phyloP scores from a whole-genome alignment of 345 rosid genomes.

The Anastatica hierochuntica region DNA sequence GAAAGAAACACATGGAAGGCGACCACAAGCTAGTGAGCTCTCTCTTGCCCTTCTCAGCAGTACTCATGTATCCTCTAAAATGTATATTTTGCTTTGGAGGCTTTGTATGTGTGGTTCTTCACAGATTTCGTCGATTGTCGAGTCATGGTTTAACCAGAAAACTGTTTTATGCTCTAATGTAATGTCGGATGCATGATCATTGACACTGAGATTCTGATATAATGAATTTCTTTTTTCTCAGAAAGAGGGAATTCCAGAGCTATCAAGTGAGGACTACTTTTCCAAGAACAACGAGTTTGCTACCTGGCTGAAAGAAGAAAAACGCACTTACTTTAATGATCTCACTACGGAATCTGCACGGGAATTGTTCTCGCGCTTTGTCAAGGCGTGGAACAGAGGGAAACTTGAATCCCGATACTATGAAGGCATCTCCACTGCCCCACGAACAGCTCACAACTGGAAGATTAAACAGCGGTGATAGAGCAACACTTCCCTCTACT shows the following conservation, averaged over 20 bases:
- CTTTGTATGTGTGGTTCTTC: not conserved
- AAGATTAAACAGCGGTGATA: constrained; percentile 38
- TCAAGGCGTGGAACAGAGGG: constrained; percentile 68
- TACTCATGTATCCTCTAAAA: not conserved
- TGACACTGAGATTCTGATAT: not conserved
- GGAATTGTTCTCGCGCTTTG: constrained; percentile 45
- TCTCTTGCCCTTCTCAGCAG: not conserved
- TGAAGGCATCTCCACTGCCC: constrained; percentile 66
- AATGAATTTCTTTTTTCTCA: not conserved
- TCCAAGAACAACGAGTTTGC: constrained; percentile 83
- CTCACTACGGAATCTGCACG: constrained; percentile 76
- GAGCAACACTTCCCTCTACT: not conserved
- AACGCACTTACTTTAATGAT: constrained; percentile 61
- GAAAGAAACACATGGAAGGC: constrained; percentile 38
- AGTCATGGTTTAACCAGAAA: not conserved
- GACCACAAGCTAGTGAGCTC: constrained; percentile 37
- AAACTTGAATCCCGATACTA: constrained; percentile 69
- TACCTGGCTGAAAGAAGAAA: constrained; percentile 84
- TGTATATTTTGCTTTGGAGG: not conserved
- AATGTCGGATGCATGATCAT: not conserved
- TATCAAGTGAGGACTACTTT: constrained; percentile 75
- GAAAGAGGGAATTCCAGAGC: constrained; percentile 53
- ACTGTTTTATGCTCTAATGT: not conserved
- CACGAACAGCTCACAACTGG: constrained; percentile 82
- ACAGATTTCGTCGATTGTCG: not conserved